Percentiles rank a stretch among this genome's conserved stretches.
Conservation (phyloP, 2,329 filamentous ascomycete genomes). For the Colletotrichum melonis region DNA sequence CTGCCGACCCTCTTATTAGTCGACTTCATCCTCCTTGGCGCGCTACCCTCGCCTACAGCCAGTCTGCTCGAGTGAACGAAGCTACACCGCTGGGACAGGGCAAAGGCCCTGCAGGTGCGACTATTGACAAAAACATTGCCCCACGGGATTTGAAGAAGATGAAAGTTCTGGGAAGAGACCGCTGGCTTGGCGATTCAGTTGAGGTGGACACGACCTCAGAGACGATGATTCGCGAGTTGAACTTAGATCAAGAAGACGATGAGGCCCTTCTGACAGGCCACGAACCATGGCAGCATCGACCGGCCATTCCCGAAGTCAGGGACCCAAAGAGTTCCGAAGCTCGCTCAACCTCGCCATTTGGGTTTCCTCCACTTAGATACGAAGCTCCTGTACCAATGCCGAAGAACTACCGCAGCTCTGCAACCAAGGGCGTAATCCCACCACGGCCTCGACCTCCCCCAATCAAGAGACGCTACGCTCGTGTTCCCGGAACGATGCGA, state of each 20-base stretch:
- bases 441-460: conserved; percentile 27
- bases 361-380: not conserved
- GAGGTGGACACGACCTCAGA: not conserved
- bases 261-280: not conserved
- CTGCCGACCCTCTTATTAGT: conserved; percentile 48
- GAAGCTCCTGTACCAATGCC: conserved; percentile 10
- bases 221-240: conserved; percentile 1
- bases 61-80: conserved; percentile 26
- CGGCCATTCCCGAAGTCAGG: not conserved
- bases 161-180: conserved; percentile 39
- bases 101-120: not conserved
- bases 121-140: conserved; percentile 33
- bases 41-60: conserved; percentile 27
- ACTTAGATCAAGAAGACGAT: conserved; percentile 10
- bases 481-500: conserved; percentile 26
- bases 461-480: conserved; percentile 14
- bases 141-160: conserved; percentile 25
- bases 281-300: conserved; percentile 25
- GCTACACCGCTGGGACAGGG: conserved; percentile 1
- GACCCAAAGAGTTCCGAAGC: not conserved
- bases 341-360: not conserved
- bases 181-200: conserved; percentile 40
- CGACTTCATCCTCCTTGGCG: conserved; percentile 49
- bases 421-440: not conserved
- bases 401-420: not conserved